Base-by-base conservation (phyloP, 495 filamentous ascomycete species). In the Neurospora africana region DNA sequence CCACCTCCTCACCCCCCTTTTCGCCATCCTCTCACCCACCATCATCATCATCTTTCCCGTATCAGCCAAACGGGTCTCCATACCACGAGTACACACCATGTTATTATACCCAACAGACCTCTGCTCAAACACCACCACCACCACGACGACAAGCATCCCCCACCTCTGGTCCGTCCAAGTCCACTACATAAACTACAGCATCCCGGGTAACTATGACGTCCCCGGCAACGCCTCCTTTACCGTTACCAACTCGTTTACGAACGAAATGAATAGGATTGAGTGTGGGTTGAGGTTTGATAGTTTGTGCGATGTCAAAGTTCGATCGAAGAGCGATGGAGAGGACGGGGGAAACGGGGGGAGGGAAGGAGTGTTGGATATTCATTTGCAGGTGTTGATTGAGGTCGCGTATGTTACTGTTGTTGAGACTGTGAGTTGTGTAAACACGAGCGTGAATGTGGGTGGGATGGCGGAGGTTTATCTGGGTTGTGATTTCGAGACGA, bases 81-180 rank as follows among this genome's bases (percentile, higher is more conserved):
- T n/a, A n/a, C n/a, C n/a, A n/a, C n/a, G n/a, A n/a, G n/a, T n/a
- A n/a, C n/a, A n/a, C n/a, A n/a, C n/a, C n/a, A n/a, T n/a, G n/a
- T n/a, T n/a, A n/a, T n/a, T n/a, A n/a, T n/a, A 53, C 44, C 44
- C 44, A 53, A 53, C 19, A 44, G 19, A 44, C 44, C 44, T 53
- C 44, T 70, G 41, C 8, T 1, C n/a, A 44, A 44, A 68, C 23
- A 68, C 15, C 21, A 68, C 17, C 7, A 38, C 2, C 70, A 40
- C 23, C 2, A 36, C 35, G 3, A 61, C 7, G 4, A 61, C 44
- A 0, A 68, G n/a, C 13, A 61, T 72, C 61, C 17, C 30, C 6
- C 35, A 69, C 65, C 65, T 72, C 10, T 74, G 72, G 70, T 47
- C 70, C 6, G 41, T 74, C 40, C 19, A 69, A 43, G 21, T 41